Evolutionary conservation across 1,284 basidiomycete species (phyloP).

Genomic region (Ustilago xerochloae): DNA sequence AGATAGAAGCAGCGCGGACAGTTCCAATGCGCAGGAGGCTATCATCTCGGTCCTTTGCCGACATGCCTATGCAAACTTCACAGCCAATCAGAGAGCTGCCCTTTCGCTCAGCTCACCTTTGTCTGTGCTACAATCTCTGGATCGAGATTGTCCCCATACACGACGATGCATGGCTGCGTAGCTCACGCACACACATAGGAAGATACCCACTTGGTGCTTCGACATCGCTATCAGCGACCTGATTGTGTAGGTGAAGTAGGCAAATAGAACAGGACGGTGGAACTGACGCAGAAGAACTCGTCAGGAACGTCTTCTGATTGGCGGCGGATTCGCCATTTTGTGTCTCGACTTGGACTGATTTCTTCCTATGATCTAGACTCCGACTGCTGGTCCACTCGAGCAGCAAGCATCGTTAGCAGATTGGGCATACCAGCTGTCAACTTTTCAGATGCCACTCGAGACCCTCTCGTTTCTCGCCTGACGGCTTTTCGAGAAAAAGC

Average conservation of each 20-base stretch:
- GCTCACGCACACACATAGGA: too few species aligned
- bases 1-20: not conserved
- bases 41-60: not conserved
- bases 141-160: too few species aligned
- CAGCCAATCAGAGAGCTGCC: too few species aligned
- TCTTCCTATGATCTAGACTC: constrained; percentile 23
- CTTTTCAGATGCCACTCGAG: too few species aligned
- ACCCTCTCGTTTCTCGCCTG: too few species aligned
- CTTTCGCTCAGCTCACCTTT: too few species aligned
- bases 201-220: too few species aligned
- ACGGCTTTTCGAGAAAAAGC: constrained; percentile 6
- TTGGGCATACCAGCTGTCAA: too few species aligned
- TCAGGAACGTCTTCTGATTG: constrained; percentile 12
- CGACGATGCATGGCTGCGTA: too few species aligned
- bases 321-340: constrained; percentile 13
- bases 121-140: too few species aligned
- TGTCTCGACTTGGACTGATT: not conserved
- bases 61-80: not conserved
- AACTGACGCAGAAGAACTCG: not conserved
- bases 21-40: not conserved
- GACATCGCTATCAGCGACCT: too few species aligned
- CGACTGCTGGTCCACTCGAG: not conserved
- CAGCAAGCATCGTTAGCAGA: too few species aligned
- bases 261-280: not conserved
- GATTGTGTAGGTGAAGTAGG: not conserved